Evolutionary conservation across 2,329 filamentous ascomycete genomes (phyloP).

Genomic region (Claviceps capensis): DNA sequence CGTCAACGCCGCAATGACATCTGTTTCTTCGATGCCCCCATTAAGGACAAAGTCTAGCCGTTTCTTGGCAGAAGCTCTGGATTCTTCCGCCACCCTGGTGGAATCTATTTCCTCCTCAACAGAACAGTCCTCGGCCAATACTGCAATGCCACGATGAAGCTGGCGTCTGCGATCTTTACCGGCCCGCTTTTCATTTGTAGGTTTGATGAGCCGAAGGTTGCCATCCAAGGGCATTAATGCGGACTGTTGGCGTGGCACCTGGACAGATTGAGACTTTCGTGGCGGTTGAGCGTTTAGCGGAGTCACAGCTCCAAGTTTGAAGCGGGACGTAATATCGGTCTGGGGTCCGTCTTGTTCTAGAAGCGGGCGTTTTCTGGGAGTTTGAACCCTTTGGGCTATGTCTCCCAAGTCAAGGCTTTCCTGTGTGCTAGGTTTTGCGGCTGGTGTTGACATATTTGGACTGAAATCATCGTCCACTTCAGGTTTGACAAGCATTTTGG

Average conservation of each 20-base stretch:
- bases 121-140: constrained; percentile 35
- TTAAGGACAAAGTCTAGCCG: constrained; percentile 23
- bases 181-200: constrained; percentile 11
- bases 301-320: not conserved
- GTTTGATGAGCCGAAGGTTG: constrained; percentile 16
- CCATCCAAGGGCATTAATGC: constrained; percentile 24
- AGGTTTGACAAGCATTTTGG: constrained; percentile 25
- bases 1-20: not conserved
- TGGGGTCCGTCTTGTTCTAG: constrained; percentile 9
- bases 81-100: not conserved
- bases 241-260: constrained; percentile 11
- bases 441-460: constrained; percentile 12
- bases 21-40: constrained; percentile 4
- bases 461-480: constrained; percentile 22
- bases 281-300: not conserved
- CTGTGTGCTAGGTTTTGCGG: constrained; percentile 22
- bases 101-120: constrained; percentile 4
- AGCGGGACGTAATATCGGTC: constrained; percentile 1
- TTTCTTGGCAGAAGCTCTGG: constrained; percentile 10
- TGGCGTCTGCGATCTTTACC: not conserved
- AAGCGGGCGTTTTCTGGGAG: constrained; percentile 22
- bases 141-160: not conserved
- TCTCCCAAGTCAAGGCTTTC: constrained; percentile 46
- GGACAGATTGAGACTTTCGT: not conserved
- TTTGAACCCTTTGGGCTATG: constrained; percentile 18